Evolutionary conservation across 768 basidiomycete species (phyloP).

Genomic region (Podaxis rugospora): DNA sequence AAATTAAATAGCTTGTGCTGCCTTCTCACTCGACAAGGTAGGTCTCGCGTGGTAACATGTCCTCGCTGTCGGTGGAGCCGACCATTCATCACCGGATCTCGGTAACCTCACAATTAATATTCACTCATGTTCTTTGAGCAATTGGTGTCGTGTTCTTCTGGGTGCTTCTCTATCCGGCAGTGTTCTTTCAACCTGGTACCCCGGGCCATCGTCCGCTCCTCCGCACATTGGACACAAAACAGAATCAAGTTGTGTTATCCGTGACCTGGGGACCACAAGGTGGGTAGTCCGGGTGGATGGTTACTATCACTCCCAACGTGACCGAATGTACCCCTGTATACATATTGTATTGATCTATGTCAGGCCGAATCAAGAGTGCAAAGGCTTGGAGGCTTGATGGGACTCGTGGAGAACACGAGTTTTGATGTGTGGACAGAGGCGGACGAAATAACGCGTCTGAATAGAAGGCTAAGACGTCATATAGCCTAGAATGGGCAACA

Average conservation of each 20-base stretch:
- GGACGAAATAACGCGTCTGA: not conserved
- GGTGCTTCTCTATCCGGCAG: conserved; percentile 21
- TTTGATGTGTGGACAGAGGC: not conserved
- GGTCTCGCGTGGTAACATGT: not conserved
- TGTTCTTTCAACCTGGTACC: conserved; percentile 39
- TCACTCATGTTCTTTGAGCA: not conserved
- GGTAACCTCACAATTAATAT: not conserved
- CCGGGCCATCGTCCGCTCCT: conserved; percentile 13
- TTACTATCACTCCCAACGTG: too few species aligned
- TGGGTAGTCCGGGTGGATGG: too few species aligned
- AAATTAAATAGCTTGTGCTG: not conserved
- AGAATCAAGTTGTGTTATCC: conserved; percentile 18
- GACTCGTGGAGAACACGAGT: conserved; percentile 5
- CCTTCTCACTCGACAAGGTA: not conserved
- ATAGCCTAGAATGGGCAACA: not conserved
- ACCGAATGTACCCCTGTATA: not conserved
- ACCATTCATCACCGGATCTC: not conserved
- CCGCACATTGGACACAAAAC: not conserved
- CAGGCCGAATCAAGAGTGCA: not conserved
- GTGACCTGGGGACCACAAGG: not conserved
- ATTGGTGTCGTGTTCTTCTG: conserved; percentile 18
- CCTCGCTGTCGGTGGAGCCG: not conserved
- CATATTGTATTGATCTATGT: not conserved
- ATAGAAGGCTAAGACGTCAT: conserved; percentile 5
- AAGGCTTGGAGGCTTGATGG: not conserved